phyloP scores from a whole-genome alignment of 1,284 basidiomycete genomes.

The Rhizoctonia solani region DNA sequence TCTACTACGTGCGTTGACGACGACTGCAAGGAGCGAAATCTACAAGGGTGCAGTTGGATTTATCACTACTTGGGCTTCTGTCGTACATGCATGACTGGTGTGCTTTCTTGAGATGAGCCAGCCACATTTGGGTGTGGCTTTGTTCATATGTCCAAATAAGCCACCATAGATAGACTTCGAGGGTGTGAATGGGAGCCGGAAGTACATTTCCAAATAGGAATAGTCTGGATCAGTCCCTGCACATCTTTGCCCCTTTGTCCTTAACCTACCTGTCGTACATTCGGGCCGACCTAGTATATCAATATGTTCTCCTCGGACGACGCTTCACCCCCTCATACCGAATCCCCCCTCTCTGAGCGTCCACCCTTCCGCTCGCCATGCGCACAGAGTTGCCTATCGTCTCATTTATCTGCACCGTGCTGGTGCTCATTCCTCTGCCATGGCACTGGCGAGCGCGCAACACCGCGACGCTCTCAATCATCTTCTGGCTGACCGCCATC shows the following conservation, averaged over 20 bases:
- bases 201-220: neutral
- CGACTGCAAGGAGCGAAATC: neutral
- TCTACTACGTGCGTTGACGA: neutral
- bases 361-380: slow-evolving; percentile 1
- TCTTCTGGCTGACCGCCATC: slow-evolving; percentile 59
- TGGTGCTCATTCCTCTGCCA: slow-evolving; percentile 45
- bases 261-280: neutral
- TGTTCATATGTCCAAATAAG: slow-evolving; percentile 8
- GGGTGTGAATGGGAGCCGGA: neutral
- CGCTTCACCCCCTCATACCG: slow-evolving; percentile 2
- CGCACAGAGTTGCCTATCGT: slow-evolving; percentile 36
- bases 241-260: slow-evolving; percentile 16
- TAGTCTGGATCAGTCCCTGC: slow-evolving; percentile 9
- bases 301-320: neutral
- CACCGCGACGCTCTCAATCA: slow-evolving; percentile 57
- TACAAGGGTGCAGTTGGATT: neutral
- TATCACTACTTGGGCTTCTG: no score
- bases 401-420: slow-evolving; percentile 42
- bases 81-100: no score
- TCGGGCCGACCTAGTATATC: slow-evolving; percentile 10
- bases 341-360: neutral
- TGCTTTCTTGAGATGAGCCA: no score
- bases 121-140: neutral
- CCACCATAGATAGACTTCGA: neutral
- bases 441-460: slow-evolving; percentile 58